phyloP scores from a whole-genome alignment of 2,329 filamentous ascomycete species.

The Dothidotthia symphoricarpi region DNA sequence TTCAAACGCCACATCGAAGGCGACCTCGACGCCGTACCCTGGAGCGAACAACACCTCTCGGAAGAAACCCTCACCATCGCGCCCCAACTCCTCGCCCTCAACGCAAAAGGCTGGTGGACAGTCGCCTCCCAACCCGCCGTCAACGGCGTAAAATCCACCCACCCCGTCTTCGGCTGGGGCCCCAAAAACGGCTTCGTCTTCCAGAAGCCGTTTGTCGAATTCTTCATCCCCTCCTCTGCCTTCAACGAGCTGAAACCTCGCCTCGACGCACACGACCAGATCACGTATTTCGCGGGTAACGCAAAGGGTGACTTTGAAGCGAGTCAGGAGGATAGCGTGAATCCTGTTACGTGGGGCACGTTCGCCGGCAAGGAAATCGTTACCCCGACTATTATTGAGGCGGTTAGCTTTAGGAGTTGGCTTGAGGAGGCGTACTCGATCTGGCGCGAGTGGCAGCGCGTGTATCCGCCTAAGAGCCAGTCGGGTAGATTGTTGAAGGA shows the following conservation, averaged over 20 bases:
- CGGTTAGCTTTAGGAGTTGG: constrained; percentile 92
- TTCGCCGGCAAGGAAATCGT: constrained; percentile 96
- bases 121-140: constrained; percentile 93
- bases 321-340: constrained; percentile 66
- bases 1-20: constrained; percentile 82
- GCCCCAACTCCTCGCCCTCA: constrained; percentile 70
- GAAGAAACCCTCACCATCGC: constrained; percentile 82
- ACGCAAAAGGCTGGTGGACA: constrained; percentile 89
- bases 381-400: constrained; percentile 94
- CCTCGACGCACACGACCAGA: constrained; percentile 64
- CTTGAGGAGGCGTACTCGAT: constrained; percentile 93
- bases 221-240: constrained; percentile 76
- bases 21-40: constrained; percentile 77
- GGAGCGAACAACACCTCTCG: constrained; percentile 86
- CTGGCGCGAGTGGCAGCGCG: constrained; percentile 88
- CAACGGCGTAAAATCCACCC: constrained; percentile 74
- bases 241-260: constrained; percentile 66
- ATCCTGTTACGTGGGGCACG: constrained; percentile 95
- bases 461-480: constrained; percentile 73
- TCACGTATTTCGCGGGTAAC: constrained; percentile 89
- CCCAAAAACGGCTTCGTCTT: constrained; percentile 91
- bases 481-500: constrained; percentile 69
- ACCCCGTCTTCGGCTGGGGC: constrained; percentile 88
- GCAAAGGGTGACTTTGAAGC: constrained; percentile 73
- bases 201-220: constrained; percentile 97